Conservation (phyloP, 2,329 filamentous ascomycete species). For the Trichothecium roseum region DNA sequence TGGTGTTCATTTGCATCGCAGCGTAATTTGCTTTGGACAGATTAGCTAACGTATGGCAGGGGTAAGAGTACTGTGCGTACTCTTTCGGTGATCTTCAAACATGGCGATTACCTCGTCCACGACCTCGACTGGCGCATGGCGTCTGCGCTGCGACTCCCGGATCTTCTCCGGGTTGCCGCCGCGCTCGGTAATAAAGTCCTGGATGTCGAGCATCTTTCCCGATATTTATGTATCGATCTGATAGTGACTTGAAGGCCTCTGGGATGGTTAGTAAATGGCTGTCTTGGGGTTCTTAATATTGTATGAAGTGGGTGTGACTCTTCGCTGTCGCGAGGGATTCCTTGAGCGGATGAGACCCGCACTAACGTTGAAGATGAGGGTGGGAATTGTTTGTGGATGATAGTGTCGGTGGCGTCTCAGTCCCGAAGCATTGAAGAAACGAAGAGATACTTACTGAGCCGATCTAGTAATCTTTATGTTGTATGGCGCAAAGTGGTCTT, state of each 20-base stretch:
- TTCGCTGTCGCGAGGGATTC: too few species aligned
- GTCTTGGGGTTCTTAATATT: too few species aligned
- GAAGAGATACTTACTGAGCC: too few species aligned
- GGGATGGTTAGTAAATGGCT: too few species aligned
- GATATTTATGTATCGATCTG: neutral
- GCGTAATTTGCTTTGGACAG: conserved; percentile 51
- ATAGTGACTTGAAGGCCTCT: neutral
- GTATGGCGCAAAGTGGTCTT: too few species aligned
- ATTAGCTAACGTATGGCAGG: neutral
- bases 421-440: too few species aligned
- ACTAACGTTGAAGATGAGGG: too few species aligned
- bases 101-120: conserved; percentile 86
- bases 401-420: too few species aligned
- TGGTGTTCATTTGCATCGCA: conserved; percentile 68
- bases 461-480: too few species aligned
- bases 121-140: conserved; percentile 68
- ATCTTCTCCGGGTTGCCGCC: conserved; percentile 89
- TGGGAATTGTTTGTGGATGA: too few species aligned
- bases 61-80: conserved; percentile 28
- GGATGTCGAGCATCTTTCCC: conserved; percentile 58
- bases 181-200: conserved; percentile 73
- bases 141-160: conserved; percentile 78
- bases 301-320: too few species aligned
- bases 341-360: neutral
- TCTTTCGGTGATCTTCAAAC: conserved; percentile 76